Base-by-base conservation (phyloP, 176 grass and related monocot species). In the Oryza longistaminata region DNA sequence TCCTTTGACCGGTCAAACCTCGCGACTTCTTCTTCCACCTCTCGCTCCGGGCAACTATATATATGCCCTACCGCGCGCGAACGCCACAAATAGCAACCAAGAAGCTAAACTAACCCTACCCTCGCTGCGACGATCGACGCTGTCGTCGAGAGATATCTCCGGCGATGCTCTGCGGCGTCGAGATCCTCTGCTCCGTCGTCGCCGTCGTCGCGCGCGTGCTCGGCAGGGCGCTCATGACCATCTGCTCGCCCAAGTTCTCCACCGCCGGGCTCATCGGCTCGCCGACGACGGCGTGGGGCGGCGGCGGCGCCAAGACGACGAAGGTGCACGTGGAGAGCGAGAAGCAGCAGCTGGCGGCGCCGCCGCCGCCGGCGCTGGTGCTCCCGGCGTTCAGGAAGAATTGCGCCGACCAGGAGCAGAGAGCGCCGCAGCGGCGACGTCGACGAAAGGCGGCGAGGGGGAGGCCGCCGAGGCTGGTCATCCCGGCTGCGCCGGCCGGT, bases 401-500 rank as follows among this genome's bases (percentile, higher is more conserved):
- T 40, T 8, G 19, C 5, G 9, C 3, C 3, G 82, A 7, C 1
- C 71, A 80, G 52, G 71, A 81, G 44, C 67, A 68, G 34, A 25
- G 21, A 21, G 6, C 37, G 37, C 37, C 76, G 1, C n/a, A n/a
- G n/a, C n/a, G 1, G 66, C 27, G 15, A 67, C 34, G 15, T 67
- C 34, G 61, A 61, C 34, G n/a, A 39, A 61, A 64, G 83, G 66
- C 80, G 24, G 75, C 73, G 29, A 85, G 79, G 69, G 86, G 31
- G 3, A 82, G 94, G 29, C 94, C 94, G 3, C 31, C 90, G 19
- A 97, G 58, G 68, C 66, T 94, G 64, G 48, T 90, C 6, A 94
- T 94, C 71, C 92, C 92, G 14, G 65, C 89, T 25, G 58, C 61
- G n/a, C 58, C 58, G 19, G 55, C 24, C 58, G 7, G 58, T 62